These are phyloP conservation scores for Nyctanthes arbortristis DNA, from an alignment of 257 asterid genomes.

Conservation along the genomic window DNA sequence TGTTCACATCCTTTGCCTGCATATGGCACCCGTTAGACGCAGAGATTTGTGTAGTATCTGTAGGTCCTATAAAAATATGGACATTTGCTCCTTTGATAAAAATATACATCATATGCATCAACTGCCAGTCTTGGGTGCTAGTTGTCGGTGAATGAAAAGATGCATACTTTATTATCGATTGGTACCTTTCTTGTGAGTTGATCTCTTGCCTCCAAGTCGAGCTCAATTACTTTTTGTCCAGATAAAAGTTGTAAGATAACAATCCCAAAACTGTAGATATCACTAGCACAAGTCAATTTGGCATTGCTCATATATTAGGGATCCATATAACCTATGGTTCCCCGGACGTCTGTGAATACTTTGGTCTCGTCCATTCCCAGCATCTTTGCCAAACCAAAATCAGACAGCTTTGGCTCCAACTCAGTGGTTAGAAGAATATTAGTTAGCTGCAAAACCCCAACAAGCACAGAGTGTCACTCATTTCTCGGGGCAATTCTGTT, in stretches of 20 bases:
- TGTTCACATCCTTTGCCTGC: constrained; percentile 90
- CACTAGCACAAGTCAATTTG: constrained; percentile 80
- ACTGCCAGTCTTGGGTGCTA: too few species aligned
- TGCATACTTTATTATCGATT: background rate
- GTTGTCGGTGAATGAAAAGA: background rate
- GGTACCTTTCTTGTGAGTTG: constrained; percentile 79
- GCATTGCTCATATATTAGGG: constrained; percentile 94
- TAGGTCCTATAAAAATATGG: too few species aligned
- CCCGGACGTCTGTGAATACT: constrained; percentile 79
- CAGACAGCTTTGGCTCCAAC: constrained; percentile 74
- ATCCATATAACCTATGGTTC: constrained; percentile 86
- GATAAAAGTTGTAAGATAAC: constrained; percentile 77
- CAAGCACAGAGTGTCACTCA: constrained; percentile 7
- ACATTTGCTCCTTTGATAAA: too few species aligned
- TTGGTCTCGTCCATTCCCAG: constrained; percentile 76
- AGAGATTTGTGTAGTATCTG: background rate
- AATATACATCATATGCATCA: background rate
- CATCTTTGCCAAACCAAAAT: constrained; percentile 75
- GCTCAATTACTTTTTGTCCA: constrained; percentile 72
- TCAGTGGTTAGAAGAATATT: constrained; percentile 73
- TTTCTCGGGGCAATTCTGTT: background rate
- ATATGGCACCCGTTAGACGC: constrained; percentile 18
- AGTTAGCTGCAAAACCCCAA: constrained; percentile 53
- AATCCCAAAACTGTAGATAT: constrained; percentile 79
- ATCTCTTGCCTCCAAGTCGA: constrained; percentile 74